Evolutionary conservation across 1,139 yeast species (phyloP), one percentile per base, ranked within the genome.

Genomic region (Geotrichum citri-aurantii): DNA sequence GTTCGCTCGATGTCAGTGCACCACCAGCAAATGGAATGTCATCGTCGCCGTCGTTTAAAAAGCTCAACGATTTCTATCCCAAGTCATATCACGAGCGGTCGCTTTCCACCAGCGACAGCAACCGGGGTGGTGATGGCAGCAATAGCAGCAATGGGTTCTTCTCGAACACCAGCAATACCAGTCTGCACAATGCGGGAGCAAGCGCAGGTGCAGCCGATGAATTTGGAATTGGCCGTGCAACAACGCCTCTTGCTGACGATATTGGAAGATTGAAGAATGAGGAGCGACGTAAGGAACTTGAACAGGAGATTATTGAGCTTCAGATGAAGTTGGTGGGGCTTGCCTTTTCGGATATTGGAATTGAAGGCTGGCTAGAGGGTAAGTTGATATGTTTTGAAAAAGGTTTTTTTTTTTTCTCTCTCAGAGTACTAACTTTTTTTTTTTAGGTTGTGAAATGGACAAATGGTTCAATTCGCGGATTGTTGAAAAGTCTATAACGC

Each of bases 231-330:
- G 51, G 59, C 17, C 71, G 66, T 14, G 64, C 65, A 23, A 69
- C 73, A 66, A 72, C 69, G 64, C 72, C 73, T 14, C 65, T 70
- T 10, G 65, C 65, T 29, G 72, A 69, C 49, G 62, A 65, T 40
- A 72, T 68, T 3, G 71, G 71, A 5, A 67, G 63, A 21, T 62
- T 65, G 52, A 73, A 73, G 59, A 68, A 73, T 12, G 67, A 70
- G 11, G 77, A 73, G 60, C 65, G 71, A 27, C 57, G 65, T 17
- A 57, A 59, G 23, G 61, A 61, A 50, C 58, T 68, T 40, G 69
- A 68, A 26, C 62, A 63, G 14, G 56, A 61, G 24, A 60, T 69
- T 40, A 51, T 66, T n/a, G 66, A 65, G 27, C 52, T 69, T 42
- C 72, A 68, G 55, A 69, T 68, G 70, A 60, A 63, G 27, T 57